Conservation (phyloP, 179 eudicot genomes). For the Corrigiola litoralis region DNA sequence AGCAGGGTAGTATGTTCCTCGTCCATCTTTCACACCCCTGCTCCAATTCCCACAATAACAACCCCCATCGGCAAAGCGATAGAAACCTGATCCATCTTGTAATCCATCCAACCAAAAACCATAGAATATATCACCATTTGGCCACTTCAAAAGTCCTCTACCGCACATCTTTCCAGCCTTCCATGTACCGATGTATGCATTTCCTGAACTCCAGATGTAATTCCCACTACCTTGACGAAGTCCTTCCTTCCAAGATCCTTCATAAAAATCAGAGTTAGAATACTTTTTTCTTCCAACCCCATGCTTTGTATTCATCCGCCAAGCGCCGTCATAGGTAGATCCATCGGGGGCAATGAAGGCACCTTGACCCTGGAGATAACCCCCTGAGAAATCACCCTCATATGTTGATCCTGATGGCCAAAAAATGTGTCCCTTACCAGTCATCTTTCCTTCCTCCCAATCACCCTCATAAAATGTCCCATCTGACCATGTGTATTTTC, state of each 20-base stretch:
- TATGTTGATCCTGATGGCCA: slow-evolving; percentile 68
- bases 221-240: slow-evolving; percentile 75
- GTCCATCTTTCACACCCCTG: slow-evolving; percentile 78
- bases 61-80: slow-evolving; percentile 71
- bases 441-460: slow-evolving; percentile 87
- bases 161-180: slow-evolving; percentile 78
- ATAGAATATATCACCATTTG: slow-evolving; percentile 76
- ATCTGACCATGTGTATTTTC: slow-evolving; percentile 82
- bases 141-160: slow-evolving; percentile 88
- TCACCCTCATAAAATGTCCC: slow-evolving; percentile 77
- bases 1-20: slow-evolving; percentile 78
- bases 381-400: slow-evolving; percentile 88
- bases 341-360: slow-evolving; percentile 44
- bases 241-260: slow-evolving; percentile 94
- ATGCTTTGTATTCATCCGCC: slow-evolving; percentile 79
- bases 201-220: slow-evolving; percentile 69
- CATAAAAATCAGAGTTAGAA: slow-evolving; percentile 59
- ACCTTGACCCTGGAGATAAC: slow-evolving; percentile 85
- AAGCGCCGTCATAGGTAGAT: slow-evolving; percentile 60
- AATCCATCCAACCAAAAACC: slow-evolving; percentile 83
- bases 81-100: slow-evolving; percentile 80
- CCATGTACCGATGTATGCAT: slow-evolving; percentile 77
- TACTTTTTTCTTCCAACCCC: slow-evolving; percentile 83
- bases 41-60: slow-evolving; percentile 90
- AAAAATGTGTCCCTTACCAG: slow-evolving; percentile 63